Base-by-base conservation (phyloP, 371 early-diverging fungal genomes). In the Choanephora cucurbitarum region DNA sequence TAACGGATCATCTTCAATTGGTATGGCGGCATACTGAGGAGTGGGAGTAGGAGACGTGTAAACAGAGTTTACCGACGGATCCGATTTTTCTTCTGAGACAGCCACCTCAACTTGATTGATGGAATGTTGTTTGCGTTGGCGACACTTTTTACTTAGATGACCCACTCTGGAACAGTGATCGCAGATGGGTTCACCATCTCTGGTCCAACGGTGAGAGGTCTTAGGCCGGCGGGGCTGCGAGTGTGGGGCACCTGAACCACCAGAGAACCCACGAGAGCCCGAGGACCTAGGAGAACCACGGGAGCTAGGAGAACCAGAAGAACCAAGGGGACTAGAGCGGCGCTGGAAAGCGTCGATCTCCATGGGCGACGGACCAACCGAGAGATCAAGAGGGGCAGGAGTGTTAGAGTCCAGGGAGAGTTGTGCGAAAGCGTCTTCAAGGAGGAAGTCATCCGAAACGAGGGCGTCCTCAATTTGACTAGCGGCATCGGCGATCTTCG, bases 81-180 rank as follows among this genome's bases (percentile, higher is more conserved):
- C 18, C 1, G 19, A 10, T 18, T n/a, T 15, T 5, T n/a, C 17
- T 6, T 22, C 0, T 14, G 43, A 28, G 23, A 43, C 5, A 18
- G 31, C 13, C 14, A 17, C 33, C 17, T 28, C 28, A 7, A 28
- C 28, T 28, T 28, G 28, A 7, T 28, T 28, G 7, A 28, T 28
- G 28, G 28, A 28, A 28, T 7, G 28, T 28, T 28, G 28, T 7
- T 28, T 28, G 5, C 41, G 51, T 1, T 21, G 17, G 11, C 43
- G 43, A n/a, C 52, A 52, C 31, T 52, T 52, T 43, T 52, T 52
- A 18, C 21, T 43, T 8, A 52, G 52, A 18, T 52, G 52, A 2
- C 52, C 52, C 14, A 22, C 52, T 5, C n/a, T 17, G 7, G 21
- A 23, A 31, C 52, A 52, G 28, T 52, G 42, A 1, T 43, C 52